Evolutionary conservation across 805 yeast species (phyloP).

Genomic region (Candida andamanensis): DNA sequence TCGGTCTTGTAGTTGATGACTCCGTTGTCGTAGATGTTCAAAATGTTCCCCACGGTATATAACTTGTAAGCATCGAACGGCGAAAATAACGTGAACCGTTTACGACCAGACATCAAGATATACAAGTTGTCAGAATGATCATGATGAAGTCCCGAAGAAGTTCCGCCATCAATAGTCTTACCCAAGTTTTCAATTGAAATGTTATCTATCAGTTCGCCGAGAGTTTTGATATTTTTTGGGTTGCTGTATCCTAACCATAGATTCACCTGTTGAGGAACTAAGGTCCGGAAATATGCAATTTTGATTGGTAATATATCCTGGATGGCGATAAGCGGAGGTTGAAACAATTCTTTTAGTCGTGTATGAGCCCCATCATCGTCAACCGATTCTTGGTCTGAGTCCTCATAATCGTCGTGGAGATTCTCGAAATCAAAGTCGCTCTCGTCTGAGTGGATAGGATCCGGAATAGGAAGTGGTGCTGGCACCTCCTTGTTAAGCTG

Average conservation of each 20-base stretch:
- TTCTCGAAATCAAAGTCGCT: conserved; percentile 41
- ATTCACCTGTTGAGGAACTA: conserved; percentile 68
- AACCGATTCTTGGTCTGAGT: conserved; percentile 12
- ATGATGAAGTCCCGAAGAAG: conserved; percentile 73
- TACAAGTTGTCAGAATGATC: conserved; percentile 78
- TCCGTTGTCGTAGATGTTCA: conserved; percentile 52
- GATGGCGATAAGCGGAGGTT: conserved; percentile 53
- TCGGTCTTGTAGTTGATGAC: conserved; percentile 58
- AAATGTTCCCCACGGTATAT: conserved; percentile 61
- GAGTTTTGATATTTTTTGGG: conserved; percentile 1
- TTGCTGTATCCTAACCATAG: conserved; percentile 58
- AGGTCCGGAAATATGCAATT: conserved; percentile 36
- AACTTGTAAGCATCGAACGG: conserved; percentile 58
- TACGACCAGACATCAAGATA: conserved; percentile 53
- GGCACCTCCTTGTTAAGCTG: conserved; percentile 13
- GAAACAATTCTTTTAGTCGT: conserved; percentile 49
- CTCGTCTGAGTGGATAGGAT: too few species aligned
- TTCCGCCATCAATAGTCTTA: conserved; percentile 52
- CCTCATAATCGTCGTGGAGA: conserved; percentile 48
- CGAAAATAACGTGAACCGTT: conserved; percentile 61
- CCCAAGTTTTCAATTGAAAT: conserved; percentile 13
- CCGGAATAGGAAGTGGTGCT: background rate
- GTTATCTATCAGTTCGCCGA: conserved; percentile 3
- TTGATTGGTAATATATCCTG: conserved; percentile 27
- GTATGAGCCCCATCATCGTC: conserved; percentile 19